phyloP scores from a whole-genome alignment of 75 land plant genomes.

The Isoetes taiwanensis region DNA sequence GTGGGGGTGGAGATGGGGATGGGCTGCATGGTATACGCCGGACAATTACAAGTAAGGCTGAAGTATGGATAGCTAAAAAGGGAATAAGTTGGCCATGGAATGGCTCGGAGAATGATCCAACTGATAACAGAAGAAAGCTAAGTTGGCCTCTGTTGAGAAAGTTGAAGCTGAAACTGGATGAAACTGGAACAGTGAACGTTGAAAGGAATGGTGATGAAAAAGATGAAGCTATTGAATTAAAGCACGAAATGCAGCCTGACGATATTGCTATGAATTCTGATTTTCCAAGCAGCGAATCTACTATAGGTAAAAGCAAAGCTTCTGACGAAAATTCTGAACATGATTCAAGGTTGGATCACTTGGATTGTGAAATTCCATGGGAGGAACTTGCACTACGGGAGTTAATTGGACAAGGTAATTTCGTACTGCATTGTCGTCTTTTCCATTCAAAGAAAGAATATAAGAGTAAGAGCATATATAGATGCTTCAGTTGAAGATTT shows the following conservation, averaged over 20 bases:
- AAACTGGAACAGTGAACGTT: background rate
- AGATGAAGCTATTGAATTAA: too few relatives aligned
- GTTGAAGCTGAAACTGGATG: constrained; percentile 43
- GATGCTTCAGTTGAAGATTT: background rate
- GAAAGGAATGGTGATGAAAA: background rate
- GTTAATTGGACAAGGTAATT: constrained; percentile 87
- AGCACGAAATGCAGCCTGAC: background rate
- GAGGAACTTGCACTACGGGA: constrained; percentile 87
- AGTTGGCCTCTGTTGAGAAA: constrained; percentile 28
- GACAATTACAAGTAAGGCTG: constrained; percentile 53
- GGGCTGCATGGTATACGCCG: constrained; percentile 35
- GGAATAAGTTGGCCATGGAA: constrained; percentile 77
- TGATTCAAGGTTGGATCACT: constrained; percentile 14
- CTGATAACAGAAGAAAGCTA: constrained; percentile 16
- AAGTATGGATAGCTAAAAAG: constrained; percentile 61
- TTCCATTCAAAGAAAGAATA: too few relatives aligned
- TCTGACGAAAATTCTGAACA: background rate
- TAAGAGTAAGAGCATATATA: background rate
- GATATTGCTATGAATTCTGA: background rate
- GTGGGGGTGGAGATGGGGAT: constrained; percentile 18
- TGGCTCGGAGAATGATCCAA: constrained; percentile 38
- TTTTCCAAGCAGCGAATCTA: background rate
- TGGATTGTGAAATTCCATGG: constrained; percentile 91
- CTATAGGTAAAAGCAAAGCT: background rate
- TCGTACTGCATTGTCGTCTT: background rate